phyloP scores from a whole-genome alignment of 768 basidiomycete genomes.

The Mycena filopes region DNA sequence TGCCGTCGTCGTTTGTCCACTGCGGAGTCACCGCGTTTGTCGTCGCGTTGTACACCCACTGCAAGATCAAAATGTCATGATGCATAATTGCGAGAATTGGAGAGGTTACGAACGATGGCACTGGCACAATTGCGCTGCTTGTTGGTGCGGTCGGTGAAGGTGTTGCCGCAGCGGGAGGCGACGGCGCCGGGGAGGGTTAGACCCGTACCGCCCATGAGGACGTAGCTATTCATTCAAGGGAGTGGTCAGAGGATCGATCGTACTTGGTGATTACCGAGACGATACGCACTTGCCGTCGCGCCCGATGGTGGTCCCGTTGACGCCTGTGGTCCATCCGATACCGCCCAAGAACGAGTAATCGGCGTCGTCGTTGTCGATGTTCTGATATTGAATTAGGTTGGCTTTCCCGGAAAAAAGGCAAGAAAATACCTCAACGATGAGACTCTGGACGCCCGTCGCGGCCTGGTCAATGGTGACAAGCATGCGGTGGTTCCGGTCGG shows the following conservation, averaged over 20 bases:
- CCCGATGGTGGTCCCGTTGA: slow-evolving; percentile 16
- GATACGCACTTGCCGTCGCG: slow-evolving; percentile 13
- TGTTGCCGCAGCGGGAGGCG: slow-evolving; percentile 23
- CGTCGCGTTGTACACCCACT: slow-evolving; percentile 20
- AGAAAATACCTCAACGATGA: slow-evolving; percentile 22
- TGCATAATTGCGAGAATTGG: no score
- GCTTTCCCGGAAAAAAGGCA: background rate
- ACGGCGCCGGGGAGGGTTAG: background rate
- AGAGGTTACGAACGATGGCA: slow-evolving; percentile 10
- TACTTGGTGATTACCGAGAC: background rate
- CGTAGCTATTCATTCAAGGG: no score
- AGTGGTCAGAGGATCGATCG: background rate
- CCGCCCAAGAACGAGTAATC: slow-evolving; percentile 25
- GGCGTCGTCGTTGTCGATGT: slow-evolving; percentile 14
- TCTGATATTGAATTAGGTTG: no score
- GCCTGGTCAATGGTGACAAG: slow-evolving; percentile 19
- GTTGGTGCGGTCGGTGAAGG: slow-evolving; percentile 20
- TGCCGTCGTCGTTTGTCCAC: slow-evolving; percentile 23
- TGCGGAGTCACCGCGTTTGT: slow-evolving; percentile 20
- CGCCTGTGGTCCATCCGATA: slow-evolving; percentile 21
- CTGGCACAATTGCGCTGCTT: slow-evolving; percentile 21
- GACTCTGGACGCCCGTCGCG: slow-evolving; percentile 9
- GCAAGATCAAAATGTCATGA: background rate
- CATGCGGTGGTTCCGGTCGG: slow-evolving; percentile 22
- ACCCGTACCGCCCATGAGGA: slow-evolving; percentile 13